Conservation (phyloP, 2,329 filamentous ascomycete species). For the Verticillium albo-atrum region DNA sequence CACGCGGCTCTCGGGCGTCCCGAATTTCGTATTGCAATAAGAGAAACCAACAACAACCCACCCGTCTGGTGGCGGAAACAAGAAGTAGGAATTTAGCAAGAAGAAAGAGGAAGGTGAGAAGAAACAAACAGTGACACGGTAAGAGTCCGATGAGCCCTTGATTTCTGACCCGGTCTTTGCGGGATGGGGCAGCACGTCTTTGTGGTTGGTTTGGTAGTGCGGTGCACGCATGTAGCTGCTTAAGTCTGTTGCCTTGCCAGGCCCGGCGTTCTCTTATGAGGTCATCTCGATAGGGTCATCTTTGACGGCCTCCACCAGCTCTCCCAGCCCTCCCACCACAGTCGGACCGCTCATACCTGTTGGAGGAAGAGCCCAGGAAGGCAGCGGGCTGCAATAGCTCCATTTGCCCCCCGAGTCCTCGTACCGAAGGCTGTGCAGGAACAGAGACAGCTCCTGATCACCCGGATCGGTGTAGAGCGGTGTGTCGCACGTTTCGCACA, state of each 20-base stretch:
- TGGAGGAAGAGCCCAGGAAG: conserved; percentile 82
- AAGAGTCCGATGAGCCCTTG: too few relatives aligned
- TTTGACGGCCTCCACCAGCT: conserved; percentile 51
- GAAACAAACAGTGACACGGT: too few relatives aligned
- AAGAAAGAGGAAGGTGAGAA: too few relatives aligned
- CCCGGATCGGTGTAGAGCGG: conserved; percentile 92
- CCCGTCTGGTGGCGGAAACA: neutral
- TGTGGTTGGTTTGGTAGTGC: too few relatives aligned
- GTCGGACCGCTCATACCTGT: conserved; percentile 66
- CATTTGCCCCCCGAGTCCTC: conserved; percentile 78
- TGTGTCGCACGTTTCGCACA: conserved; percentile 78
- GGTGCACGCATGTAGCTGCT: too few relatives aligned
- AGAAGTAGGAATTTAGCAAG: neutral
- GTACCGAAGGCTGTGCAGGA: conserved; percentile 88
- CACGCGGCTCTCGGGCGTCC: neutral
- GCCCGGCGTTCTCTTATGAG: neutral
- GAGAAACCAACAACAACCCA: neutral
- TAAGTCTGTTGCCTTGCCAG: too few relatives aligned
- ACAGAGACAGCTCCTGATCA: conserved; percentile 83
- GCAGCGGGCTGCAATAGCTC: conserved; percentile 82
- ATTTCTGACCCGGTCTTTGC: too few relatives aligned
- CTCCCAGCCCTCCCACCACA: conserved; percentile 58
- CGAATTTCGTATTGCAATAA: neutral
- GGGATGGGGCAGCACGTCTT: too few relatives aligned
- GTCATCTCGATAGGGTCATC: conserved; percentile 37